Evolutionary conservation across 2,329 filamentous ascomycete species (phyloP).

Genomic region (Nigrospora sphaerica): DNA sequence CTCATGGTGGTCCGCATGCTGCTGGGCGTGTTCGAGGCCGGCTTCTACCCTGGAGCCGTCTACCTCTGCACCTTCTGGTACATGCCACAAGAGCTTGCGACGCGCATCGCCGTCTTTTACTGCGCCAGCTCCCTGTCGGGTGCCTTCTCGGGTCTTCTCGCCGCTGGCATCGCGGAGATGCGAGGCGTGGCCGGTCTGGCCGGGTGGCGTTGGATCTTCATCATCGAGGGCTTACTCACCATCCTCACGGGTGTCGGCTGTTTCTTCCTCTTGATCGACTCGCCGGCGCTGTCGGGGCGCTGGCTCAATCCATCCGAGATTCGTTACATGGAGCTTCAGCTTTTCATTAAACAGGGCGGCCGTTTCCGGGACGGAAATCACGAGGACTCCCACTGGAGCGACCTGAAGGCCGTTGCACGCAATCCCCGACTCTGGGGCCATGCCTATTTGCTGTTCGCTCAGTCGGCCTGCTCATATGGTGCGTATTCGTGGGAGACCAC

Average conservation of each 20-base stretch:
- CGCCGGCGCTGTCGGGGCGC: neutral
- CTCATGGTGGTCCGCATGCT: conserved; percentile 20
- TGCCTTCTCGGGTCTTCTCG: conserved; percentile 12
- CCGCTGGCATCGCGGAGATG: conserved; percentile 41
- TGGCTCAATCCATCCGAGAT: conserved; percentile 31
- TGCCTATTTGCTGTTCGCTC: conserved; percentile 16
- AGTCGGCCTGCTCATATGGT: conserved; percentile 15
- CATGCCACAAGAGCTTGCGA: conserved; percentile 21
- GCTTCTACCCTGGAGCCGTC: conserved; percentile 22
- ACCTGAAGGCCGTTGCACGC: conserved; percentile 5
- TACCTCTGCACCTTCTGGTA: conserved; percentile 27
- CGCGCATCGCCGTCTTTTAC: conserved; percentile 13
- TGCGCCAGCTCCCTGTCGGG: conserved; percentile 10
- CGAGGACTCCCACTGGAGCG: neutral
- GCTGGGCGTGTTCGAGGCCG: conserved; percentile 25
- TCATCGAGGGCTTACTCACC: conserved; percentile 53
- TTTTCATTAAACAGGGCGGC: conserved; percentile 9
- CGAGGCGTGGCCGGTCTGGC: conserved; percentile 58
- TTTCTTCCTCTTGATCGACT: conserved; percentile 4
- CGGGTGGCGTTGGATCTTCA: conserved; percentile 80
- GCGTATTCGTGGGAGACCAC: no score
- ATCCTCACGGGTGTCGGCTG: conserved; percentile 8
- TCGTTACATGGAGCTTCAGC: conserved; percentile 14
- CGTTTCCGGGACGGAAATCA: conserved; percentile 4
- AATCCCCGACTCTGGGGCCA: conserved; percentile 9